These are phyloP conservation scores for Capsicum pubescens DNA, from an alignment of 257 asterid genomes.

Conservation along the genomic window DNA sequence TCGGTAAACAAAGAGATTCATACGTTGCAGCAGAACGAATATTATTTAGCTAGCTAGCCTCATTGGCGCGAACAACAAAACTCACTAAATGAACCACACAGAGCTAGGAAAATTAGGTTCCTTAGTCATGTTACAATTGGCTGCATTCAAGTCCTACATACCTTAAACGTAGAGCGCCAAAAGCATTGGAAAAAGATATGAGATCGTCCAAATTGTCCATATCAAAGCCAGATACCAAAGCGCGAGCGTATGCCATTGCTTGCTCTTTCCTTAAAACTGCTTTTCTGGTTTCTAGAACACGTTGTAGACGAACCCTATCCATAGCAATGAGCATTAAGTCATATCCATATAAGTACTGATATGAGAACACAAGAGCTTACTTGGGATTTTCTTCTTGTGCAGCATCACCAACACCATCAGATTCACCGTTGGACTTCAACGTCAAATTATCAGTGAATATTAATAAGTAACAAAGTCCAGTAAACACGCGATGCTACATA, in stretches of 20 bases:
- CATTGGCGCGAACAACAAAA: not conserved
- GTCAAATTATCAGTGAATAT: not conserved
- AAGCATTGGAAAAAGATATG: constrained; percentile 69
- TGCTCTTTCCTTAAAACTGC: constrained; percentile 83
- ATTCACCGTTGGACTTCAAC: constrained; percentile 43
- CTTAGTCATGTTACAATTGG: not conserved
- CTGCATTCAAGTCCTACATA: not conserved
- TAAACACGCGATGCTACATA: not conserved
- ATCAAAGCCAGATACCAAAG: constrained; percentile 78
- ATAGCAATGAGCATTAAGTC: constrained; percentile 25
- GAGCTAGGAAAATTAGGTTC: not conserved
- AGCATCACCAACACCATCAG: constrained; percentile 42
- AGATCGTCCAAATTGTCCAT: constrained; percentile 64
- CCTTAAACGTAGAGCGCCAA: constrained; percentile 87
- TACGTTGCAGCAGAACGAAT: not conserved
- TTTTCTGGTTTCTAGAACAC: constrained; percentile 72
- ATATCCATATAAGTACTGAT: not conserved
- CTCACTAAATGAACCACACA: not conserved
- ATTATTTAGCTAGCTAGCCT: not conserved
- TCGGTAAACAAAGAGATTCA: not conserved
- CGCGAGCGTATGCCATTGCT: constrained; percentile 95
- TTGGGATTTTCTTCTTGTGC: constrained; percentile 63
- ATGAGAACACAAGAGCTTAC: constrained; percentile 44
- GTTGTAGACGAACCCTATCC: constrained; percentile 69
- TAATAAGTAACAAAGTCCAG: not conserved